Base-by-base conservation (phyloP, 1,139 yeast genomes). In the Suhomyces chickasaworum region DNA sequence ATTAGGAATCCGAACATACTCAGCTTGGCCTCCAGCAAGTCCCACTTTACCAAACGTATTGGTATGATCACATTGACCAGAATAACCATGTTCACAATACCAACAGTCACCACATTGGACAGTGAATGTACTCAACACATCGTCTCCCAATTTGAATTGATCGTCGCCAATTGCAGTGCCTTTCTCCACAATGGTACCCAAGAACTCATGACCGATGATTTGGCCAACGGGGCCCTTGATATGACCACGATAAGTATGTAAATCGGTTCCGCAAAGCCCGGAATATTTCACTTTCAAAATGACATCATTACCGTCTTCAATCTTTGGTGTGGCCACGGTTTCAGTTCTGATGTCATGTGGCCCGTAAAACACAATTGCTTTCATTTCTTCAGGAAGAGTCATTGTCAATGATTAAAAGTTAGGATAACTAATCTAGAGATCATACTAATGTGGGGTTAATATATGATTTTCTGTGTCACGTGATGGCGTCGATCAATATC, bases 211-310 rank as follows among this genome's bases (percentile, higher is more conserved):
- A 10, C 83, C 83, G 56, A 76, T 66, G 15, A 71, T 62, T 49
- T 75, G 77, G n/a, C 70, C 77, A 9, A 60, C 60, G 0, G 73
- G 69, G 10, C 69, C 65, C 23, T 70, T 64, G 32, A 80, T 75
- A 47, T 78, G 78, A 5, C 86, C 87, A 18, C 87, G 64, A 56
- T 78, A 83, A 51, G 78, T 74, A 59, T 82, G 87, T 37, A 82
- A 64, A 56, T 82, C 88, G 2, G 85, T 77, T 1, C 86, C 86
- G 60, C 86, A 82, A 20, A 81, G 63, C 1, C 84, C 86, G 1
- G 83, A 75, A 47, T 73, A 79, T 46, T 68, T 68, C 32, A 80
- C 80, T 54, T 78, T 76, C 45, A 82, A 61, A 32, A 82, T 68
- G 1, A 75, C 85, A 55, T 82, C 86, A 9, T 64, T 64, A 1